Evolutionary conservation across 805 yeast species (phyloP).

Genomic region (Lipomyces sp.): DNA sequence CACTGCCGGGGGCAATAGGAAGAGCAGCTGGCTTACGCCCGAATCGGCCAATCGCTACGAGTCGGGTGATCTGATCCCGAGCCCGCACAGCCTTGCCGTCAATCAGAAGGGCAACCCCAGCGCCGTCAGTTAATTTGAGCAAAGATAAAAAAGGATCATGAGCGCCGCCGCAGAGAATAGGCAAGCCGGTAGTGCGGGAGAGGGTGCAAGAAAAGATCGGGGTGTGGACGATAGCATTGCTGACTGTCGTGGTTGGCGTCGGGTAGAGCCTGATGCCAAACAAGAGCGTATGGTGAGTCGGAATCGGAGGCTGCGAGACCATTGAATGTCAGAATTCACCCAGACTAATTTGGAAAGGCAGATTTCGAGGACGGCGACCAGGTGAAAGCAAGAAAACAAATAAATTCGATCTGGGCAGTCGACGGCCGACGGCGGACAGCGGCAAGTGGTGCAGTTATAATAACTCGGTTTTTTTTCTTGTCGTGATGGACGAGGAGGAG

Average conservation of each 20-base stretch:
- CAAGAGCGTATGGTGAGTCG: conserved; percentile 30
- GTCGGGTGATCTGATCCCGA: conserved; percentile 31
- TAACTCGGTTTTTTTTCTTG: background rate
- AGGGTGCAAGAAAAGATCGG: conserved; percentile 28
- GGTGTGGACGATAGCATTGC: conserved; percentile 18
- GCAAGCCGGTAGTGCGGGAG: conserved; percentile 33
- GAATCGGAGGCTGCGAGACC: conserved; percentile 6
- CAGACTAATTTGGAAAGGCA: background rate
- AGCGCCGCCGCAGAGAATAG: conserved; percentile 17
- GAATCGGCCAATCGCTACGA: conserved; percentile 32
- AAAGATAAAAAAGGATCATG: conserved; percentile 25
- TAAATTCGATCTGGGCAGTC: too few species aligned
- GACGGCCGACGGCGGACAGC: background rate
- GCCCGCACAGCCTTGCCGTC: conserved; percentile 33
- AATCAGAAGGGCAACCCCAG: conserved; percentile 24
- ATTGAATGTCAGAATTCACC: background rate
- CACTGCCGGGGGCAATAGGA: conserved; percentile 9
- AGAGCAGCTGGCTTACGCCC: conserved; percentile 24
- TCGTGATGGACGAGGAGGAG: background rate
- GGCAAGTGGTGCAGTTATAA: background rate
- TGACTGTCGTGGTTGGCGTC: background rate
- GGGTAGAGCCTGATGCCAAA: conserved; percentile 28
- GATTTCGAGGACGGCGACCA: background rate
- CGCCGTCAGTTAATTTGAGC: conserved; percentile 19
- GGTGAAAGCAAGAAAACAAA: too few species aligned